These are phyloP conservation scores for Cicer judaicum DNA, from an alignment of 306 rosid genomes.

Conservation along the genomic window DNA sequence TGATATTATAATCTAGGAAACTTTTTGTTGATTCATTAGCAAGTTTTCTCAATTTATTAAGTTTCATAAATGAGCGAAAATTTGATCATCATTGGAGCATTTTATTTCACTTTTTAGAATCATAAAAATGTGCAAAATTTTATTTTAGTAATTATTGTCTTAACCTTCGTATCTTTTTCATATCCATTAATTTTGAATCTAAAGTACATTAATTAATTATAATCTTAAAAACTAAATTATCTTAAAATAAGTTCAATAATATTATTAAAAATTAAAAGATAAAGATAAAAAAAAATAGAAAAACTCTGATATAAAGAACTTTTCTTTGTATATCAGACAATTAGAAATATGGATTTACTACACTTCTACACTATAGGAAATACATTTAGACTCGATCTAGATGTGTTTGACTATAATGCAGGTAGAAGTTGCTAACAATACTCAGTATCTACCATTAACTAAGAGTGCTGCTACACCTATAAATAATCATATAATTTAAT, in stretches of 20 bases:
- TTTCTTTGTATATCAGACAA: neutral
- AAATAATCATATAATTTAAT: neutral
- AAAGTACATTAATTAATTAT: neutral
- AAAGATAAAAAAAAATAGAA: neutral
- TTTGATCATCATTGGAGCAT: neutral
- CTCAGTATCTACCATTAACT: neutral
- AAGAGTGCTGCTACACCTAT: neutral
- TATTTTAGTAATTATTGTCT: too few species aligned
- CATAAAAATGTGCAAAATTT: too few species aligned
- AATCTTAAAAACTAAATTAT: neutral
- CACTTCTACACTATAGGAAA: too few species aligned
- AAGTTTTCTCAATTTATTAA: neutral
- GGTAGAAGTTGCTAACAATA: too few species aligned
- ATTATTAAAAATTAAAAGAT: neutral
- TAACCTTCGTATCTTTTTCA: too few species aligned
- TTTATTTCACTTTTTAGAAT: too few species aligned
- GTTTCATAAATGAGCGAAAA: conserved; percentile 5
- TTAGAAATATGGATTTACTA: too few species aligned
- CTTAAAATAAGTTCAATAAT: neutral
- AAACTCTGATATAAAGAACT: neutral
- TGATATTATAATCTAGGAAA: neutral
- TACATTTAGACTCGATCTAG: too few species aligned
- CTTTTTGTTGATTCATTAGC: conserved; percentile 4
- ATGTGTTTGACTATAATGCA: too few species aligned
- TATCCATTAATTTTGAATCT: neutral